These are phyloP conservation scores for Puccinellia tenuiflora DNA, from an alignment of 176 grass and related monocot genomes.

Conservation along the genomic window DNA sequence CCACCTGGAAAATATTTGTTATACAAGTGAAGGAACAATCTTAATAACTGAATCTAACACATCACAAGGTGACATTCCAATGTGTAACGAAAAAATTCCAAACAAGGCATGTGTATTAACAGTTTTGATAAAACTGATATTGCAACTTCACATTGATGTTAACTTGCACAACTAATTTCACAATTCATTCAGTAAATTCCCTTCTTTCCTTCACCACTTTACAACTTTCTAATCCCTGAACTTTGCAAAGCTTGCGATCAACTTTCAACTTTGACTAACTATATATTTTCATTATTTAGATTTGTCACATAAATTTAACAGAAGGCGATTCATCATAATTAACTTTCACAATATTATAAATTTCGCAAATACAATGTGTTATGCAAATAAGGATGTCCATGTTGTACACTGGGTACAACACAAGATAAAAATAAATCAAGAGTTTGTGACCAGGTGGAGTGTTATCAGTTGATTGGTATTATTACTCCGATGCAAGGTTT, in stretches of 20 bases:
- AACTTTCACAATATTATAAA: not conserved
- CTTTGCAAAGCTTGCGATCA: not conserved
- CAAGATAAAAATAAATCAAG: not conserved
- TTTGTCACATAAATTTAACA: not conserved
- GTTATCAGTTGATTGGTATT: not conserved
- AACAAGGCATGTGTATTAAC: not conserved
- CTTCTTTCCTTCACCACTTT: not conserved
- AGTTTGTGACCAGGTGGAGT: not conserved
- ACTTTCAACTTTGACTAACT: not conserved
- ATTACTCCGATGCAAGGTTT: not conserved
- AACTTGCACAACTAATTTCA: not conserved
- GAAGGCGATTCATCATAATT: not conserved
- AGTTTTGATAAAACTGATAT: not conserved
- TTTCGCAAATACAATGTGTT: not conserved
- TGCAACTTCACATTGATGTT: not conserved
- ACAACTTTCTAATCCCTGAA: not conserved
- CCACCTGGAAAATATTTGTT: conserved; percentile 55
- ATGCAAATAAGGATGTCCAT: not conserved
- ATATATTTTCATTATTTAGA: not conserved
- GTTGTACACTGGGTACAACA: not conserved
- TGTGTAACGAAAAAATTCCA: conserved; percentile 1
- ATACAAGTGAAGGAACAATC: conserved; percentile 13
- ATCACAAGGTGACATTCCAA: not conserved
- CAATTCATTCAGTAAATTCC: not conserved
- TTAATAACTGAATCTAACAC: not conserved